These are phyloP conservation scores for Eimeria brunetti DNA, from an alignment of 169 alveolate species.

Conservation along the genomic window DNA sequence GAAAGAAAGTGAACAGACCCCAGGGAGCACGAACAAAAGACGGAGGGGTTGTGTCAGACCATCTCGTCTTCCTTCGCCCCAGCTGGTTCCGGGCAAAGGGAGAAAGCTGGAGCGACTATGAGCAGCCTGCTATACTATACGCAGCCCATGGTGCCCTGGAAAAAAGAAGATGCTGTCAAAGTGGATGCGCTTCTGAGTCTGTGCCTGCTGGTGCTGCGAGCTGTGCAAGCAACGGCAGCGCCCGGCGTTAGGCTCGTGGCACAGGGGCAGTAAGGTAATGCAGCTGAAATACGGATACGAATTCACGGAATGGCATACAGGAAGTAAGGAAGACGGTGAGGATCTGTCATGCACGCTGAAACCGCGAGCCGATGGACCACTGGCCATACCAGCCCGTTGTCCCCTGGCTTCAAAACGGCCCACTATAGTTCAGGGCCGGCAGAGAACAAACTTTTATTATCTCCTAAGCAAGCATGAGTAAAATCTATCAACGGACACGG, in stretches of 20 bases:
- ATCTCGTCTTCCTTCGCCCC: neutral
- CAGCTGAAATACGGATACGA: neutral
- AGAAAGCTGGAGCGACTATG: neutral
- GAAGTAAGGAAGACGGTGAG: neutral
- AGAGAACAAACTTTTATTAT: neutral
- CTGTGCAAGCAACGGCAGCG: neutral
- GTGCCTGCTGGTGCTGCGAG: neutral
- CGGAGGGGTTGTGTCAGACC: neutral
- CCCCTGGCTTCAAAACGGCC: neutral
- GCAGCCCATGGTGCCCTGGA: neutral
- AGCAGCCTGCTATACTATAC: too few relatives aligned
- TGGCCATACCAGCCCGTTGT: slow-evolving; percentile 1
- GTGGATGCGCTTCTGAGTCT: neutral
- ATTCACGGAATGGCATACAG: neutral
- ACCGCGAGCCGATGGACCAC: slow-evolving; percentile 4
- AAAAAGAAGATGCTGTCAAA: neutral
- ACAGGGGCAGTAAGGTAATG: neutral
- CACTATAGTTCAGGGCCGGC: neutral
- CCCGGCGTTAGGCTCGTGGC: neutral
- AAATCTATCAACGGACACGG: neutral
- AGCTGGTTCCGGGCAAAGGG: too few relatives aligned
- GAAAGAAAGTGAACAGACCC: neutral
- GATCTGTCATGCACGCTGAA: neutral
- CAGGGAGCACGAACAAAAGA: neutral
- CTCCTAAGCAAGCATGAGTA: neutral